phyloP scores from a whole-genome alignment of 805 yeast genomes.

The Spathaspora girioi region DNA sequence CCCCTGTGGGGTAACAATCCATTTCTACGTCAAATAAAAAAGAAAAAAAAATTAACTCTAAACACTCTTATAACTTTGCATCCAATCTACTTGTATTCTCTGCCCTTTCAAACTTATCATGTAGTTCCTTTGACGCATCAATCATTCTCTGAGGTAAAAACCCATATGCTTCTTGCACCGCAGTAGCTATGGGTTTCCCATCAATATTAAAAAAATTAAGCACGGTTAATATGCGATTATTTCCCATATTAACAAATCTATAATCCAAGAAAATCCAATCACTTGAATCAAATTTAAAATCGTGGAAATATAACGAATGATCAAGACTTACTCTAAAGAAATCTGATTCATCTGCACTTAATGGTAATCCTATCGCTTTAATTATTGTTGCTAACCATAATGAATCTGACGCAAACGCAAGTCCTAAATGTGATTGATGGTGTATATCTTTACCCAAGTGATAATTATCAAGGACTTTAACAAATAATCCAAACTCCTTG shows the following conservation, averaged over 20 bases:
- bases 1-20: not conserved
- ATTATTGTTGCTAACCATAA: slow-evolving; percentile 26
- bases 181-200: slow-evolving; percentile 25
- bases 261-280: slow-evolving; percentile 34
- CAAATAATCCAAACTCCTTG: slow-evolving; percentile 26
- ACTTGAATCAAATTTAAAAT: slow-evolving; percentile 31
- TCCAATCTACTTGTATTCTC: not conserved
- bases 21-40: not conserved
- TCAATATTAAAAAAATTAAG: slow-evolving; percentile 23
- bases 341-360: slow-evolving; percentile 10
- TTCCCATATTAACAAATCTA: slow-evolving; percentile 26
- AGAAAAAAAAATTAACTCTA: not conserved
- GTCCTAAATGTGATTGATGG: slow-evolving; percentile 19
- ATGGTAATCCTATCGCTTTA: slow-evolving; percentile 21
- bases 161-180: slow-evolving; percentile 31
- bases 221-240: slow-evolving; percentile 31
- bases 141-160: slow-evolving; percentile 4
- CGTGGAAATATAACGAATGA: slow-evolving; percentile 34
- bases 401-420: slow-evolving; percentile 26
- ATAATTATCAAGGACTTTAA: slow-evolving; percentile 25
- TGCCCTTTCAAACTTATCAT: not conserved
- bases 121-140: slow-evolving; percentile 3
- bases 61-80: not conserved
- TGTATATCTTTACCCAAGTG: slow-evolving; percentile 19
- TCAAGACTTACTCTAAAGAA: slow-evolving; percentile 38